Conservation (phyloP, 1,284 basidiomycete species). For the Pseudozyma sp. region DNA sequence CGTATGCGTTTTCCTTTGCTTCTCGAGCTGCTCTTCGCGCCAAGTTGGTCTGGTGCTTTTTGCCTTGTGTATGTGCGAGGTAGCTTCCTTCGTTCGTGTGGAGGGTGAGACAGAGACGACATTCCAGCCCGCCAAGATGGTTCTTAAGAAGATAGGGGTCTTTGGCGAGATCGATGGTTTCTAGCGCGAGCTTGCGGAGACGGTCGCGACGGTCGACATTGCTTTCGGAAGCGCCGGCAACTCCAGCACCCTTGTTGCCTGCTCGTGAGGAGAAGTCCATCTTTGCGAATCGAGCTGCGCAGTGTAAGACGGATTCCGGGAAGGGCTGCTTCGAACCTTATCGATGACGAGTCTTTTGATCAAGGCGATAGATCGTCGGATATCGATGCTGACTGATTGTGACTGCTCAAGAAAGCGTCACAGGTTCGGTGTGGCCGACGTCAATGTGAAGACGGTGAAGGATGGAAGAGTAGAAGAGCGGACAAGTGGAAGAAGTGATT, state of each 20-base stretch:
- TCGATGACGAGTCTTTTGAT: neutral
- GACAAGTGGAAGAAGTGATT: neutral
- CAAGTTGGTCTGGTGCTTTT: slow-evolving; percentile 99
- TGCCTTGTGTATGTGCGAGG: slow-evolving; percentile 98
- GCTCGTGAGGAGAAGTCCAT: slow-evolving; percentile 69
- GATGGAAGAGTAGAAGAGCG: neutral
- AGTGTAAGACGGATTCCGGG: too few species aligned
- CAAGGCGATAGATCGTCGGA: neutral
- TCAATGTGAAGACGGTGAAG: neutral
- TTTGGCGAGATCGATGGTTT: slow-evolving; percentile 70
- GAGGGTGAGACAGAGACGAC: slow-evolving; percentile 94
- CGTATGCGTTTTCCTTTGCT: slow-evolving; percentile 78
- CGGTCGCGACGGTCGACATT: slow-evolving; percentile 96
- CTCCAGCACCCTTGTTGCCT: slow-evolving; percentile 69
- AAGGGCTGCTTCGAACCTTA: neutral
- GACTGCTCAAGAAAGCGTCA: neutral
- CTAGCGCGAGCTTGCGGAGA: slow-evolving; percentile 83
- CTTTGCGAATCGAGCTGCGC: neutral
- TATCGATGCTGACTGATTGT: neutral
- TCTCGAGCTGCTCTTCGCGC: slow-evolving; percentile 94
- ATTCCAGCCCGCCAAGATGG: slow-evolving; percentile 95
- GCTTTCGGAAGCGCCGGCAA: slow-evolving; percentile 85
- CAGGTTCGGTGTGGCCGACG: too few species aligned
- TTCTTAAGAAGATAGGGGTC: slow-evolving; percentile 99
- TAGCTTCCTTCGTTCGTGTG: slow-evolving; percentile 99